Evolutionary conservation across 352 stramenopile genomes (phyloP), one percentile per base, ranked within the genome.

Genomic region (Globisporangium yorkense): DNA sequence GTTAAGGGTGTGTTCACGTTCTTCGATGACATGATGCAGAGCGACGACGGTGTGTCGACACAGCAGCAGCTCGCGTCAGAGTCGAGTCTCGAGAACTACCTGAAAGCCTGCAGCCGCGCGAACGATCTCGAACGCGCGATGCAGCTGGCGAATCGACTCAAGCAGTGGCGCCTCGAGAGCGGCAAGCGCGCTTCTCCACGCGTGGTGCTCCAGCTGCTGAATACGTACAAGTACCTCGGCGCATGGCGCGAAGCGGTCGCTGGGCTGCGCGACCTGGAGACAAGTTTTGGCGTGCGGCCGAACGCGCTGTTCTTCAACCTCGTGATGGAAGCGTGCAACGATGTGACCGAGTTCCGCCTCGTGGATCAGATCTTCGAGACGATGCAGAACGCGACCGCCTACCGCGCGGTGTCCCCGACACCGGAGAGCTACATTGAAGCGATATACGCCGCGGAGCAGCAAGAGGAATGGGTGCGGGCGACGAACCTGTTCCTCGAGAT

Each of bases 401-500:
- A 84, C 46, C 75, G 66, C 3, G 10, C n/a, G 5, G 61, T 89
- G 9, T 69, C 57, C 48, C 78, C 77, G 16, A 76, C 76, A 12
- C 61, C 67, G 13, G 74, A 77, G 56, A 87, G 77, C 55, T 91
- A 88, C 47, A 77, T 91, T n/a, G 70, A 93, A 73, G 70, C 64
- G 12, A 90, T 93, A 57, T 87, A 75, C 31, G 77, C 83, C 2
- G 65, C 81, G 12, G 80, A 93, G 56, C 70, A 89, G 57, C 65
- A 62, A 21, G 77, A 84, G 13, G 65, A 87, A n/a, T 93, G 83
- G 83, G 69, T 78, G 9, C 49, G 60, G 20, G 83, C 83, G 21
- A 89, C 79, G 21, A 68, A 87, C 52, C 41, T 86, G 33, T 93
- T 93, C 44, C 68, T 91, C 20, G 72, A 87, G 50, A 93, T 93